Percentiles rank a stretch among this genome's conserved stretches.
Evolutionary conservation across 371 early-diverging fungal genomes (phyloP).

Genomic region (Capillidium heterosporum): DNA sequence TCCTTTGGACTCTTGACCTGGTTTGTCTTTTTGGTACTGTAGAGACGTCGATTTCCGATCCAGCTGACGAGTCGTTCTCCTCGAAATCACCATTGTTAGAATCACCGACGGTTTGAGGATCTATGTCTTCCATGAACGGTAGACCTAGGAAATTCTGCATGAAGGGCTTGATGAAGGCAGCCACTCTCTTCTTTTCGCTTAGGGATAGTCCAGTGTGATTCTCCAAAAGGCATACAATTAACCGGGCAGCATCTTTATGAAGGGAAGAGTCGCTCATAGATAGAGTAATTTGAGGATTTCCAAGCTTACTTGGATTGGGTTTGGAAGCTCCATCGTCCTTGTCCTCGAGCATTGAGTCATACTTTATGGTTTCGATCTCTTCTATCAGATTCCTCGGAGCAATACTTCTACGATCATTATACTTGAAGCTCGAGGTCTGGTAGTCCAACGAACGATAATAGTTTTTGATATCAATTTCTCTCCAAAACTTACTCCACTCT

Average conservation of each 20-base stretch:
- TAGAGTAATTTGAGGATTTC: not conserved
- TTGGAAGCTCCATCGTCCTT: conserved; percentile 14
- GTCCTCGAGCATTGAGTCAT: conserved; percentile 18
- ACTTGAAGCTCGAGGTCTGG: conserved; percentile 76
- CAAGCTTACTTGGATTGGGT: conserved; percentile 3
- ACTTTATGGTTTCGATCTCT: conserved; percentile 66
- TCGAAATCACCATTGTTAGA: conserved; percentile 53
- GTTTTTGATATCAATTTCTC: conserved; percentile 82
- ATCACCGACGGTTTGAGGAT: not conserved
- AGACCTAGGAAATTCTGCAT: conserved; percentile 52
- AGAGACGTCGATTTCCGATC: conserved; percentile 21
- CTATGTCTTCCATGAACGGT: conserved; percentile 10
- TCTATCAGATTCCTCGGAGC: conserved; percentile 52
- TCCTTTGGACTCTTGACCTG: conserved; percentile 15
- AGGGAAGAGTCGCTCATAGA: not conserved
- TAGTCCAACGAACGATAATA: conserved; percentile 95
- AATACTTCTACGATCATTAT: conserved; percentile 68
- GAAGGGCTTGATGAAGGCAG: conserved; percentile 52
- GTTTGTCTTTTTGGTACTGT: not conserved
- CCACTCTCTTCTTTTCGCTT: conserved; percentile 47
- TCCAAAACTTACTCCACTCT: conserved; percentile 91
- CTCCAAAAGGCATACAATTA: conserved; percentile 32
- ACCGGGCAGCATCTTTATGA: conserved; percentile 31
- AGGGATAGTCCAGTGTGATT: conserved; percentile 29
- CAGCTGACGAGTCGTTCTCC: conserved; percentile 33